phyloP scores from a whole-genome alignment of 2,329 filamentous ascomycete species.

The Elsinoe australis region DNA sequence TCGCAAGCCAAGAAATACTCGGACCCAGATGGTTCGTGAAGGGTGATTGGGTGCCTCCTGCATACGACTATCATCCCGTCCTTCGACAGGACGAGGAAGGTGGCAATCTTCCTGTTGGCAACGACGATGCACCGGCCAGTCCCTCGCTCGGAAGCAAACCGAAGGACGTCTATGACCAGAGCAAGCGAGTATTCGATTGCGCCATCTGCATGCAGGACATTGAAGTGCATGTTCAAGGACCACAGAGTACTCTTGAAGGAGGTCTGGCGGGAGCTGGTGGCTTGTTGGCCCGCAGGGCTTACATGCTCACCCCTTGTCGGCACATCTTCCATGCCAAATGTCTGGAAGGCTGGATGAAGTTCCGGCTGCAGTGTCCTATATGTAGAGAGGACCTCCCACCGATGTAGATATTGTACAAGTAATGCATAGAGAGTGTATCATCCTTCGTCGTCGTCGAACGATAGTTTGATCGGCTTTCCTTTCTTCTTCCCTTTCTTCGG shows the following conservation, averaged over 20 bases:
- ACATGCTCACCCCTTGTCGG: conserved; percentile 96
- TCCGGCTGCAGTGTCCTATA: conserved; percentile 87
- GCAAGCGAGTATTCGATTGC: conserved; percentile 69
- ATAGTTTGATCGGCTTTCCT: conserved; percentile 20
- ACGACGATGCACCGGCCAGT: conserved; percentile 33
- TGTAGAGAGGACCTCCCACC: conserved; percentile 85
- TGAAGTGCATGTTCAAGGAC: conserved; percentile 72
- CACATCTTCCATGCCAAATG: conserved; percentile 93
- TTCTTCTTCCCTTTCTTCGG: conserved; percentile 26
- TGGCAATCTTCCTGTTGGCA: conserved; percentile 66
- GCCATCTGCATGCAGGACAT: conserved; percentile 90
- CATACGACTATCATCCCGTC: conserved; percentile 92
- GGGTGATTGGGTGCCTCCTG: conserved; percentile 53
- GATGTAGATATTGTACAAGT: conserved; percentile 44
- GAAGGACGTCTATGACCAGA: conserved; percentile 39
- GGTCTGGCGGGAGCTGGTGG: conserved; percentile 45
- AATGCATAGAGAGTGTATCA: neutral
- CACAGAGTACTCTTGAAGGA: conserved; percentile 31
- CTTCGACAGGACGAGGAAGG: conserved; percentile 78
- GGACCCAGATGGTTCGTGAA: conserved; percentile 83
- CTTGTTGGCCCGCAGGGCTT: conserved; percentile 69
- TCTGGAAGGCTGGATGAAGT: conserved; percentile 93
- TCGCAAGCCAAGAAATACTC: conserved; percentile 76
- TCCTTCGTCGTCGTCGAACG: conserved; percentile 20
- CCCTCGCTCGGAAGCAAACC: neutral